Evolutionary conservation across 2,329 filamentous ascomycete genomes (phyloP), one percentile per base, ranked within the genome.

Genomic region (Neonectria sp.): DNA sequence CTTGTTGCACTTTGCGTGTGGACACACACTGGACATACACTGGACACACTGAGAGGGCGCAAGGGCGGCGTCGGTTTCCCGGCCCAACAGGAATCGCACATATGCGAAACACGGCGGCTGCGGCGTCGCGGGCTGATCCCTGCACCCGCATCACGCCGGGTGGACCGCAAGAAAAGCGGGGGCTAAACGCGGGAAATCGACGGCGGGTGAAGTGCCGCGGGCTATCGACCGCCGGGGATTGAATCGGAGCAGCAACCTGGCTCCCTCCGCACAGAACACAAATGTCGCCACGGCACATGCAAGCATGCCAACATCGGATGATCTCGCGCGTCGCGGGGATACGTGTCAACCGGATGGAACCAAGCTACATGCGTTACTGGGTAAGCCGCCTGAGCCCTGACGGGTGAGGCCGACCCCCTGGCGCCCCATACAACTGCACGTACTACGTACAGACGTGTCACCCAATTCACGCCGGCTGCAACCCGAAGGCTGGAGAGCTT

Each of bases 251-350:
- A 51, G 55, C 51, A 33, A 46, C 53, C 55, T 53, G 51, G 48
- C 51, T 68, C 55, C 68, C 21, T 33, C 48, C 29, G 53, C 15
- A 40, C 37, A 40, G 33, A 12, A 35, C 33, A 35, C 33, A 13
- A 15, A 55, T 63, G 62, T 71, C 64, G 68, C 68, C 66, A 71
- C 68, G 63, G 65, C 37, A 40, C 37, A 40, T 17, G 37, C 37
- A 6, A 40, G 68, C 59, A 73, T 71, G 71, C 67, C 70, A 73
- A 72, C 68, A 75, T 75, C 73, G 65, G 73, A 75, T 70, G 71
- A 75, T 74, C 72, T 75, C 65, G 63, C 58, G 62, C 9, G 40
- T 21, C n/a, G 37, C 37, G 37, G 37, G 37, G 70, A 73, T 73
- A 74, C 71, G 68, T 75, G 71, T 74, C 71, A 73, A 60, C 43